Base-by-base conservation (phyloP, 805 yeast species). In the Hanseniaspora guilliermondii region DNA sequence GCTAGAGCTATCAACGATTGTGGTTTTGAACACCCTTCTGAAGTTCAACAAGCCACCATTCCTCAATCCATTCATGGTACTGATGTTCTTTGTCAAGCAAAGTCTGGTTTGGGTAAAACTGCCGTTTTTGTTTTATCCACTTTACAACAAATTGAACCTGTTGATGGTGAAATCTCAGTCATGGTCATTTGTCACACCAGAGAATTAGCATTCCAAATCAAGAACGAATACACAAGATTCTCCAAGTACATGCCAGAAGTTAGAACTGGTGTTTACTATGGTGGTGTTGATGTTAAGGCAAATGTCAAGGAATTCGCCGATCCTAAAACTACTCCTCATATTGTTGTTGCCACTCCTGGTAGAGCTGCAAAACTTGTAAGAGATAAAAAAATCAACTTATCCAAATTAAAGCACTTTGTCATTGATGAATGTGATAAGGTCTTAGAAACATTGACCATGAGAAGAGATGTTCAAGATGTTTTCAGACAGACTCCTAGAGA, bases 1-100 rank as follows among this genome's bases (percentile, higher is more conserved):
- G 78, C 91, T 65, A 85, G 98, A 74, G 98, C 98, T 60, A 91
- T 91, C 68, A 94, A 89, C 62, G 98, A 91, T 73, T 88, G 97
- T 77, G 98, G 98, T 77, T 91, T 91, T 69, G 98, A 91, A 76
- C 98, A 91, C 76, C 98, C 98, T 61, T 87, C 96, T 61, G 98
- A 91, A 83, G 98, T 91, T 61, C 98, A 91, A 76, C 98, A 91
- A 76, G 91, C 87, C 62, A 87, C 96, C 73, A 93, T 91, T 66
- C 98, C 98, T 54, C 97, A 93, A 74, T 86, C 97, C 56, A 87
- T 91, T 67, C 84, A 91, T 63, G 98, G 97, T 67, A 91, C 96
- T 58, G 98, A 91, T 68, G 97, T 91, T 57, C 74, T 91, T 62
- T 93, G 98, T 76, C 98, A 91, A 77, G 98, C 98, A 71, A 91